Conservation (phyloP, 768 basidiomycete species). For the Nidularia sp. region DNA sequence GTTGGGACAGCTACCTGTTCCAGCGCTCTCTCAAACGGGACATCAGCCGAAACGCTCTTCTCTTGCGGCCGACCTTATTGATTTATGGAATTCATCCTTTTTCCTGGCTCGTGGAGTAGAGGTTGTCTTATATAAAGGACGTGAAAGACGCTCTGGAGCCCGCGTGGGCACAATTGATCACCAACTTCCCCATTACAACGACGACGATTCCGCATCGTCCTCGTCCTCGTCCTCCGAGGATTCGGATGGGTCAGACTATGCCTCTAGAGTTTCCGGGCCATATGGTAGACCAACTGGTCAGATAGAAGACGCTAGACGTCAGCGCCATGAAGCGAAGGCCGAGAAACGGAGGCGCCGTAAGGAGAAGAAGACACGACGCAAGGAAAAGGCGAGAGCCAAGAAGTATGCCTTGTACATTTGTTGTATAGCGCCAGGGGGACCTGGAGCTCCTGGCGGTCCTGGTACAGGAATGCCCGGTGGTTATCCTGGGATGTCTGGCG, state of each 20-base stretch:
- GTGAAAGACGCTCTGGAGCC: constrained; percentile 70
- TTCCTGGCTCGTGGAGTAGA: constrained; percentile 76
- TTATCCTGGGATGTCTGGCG: constrained; percentile 14
- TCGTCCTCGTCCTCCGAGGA: constrained; percentile 34
- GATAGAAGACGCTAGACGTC: constrained; percentile 41
- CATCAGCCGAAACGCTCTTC: constrained; percentile 52
- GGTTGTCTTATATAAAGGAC: constrained; percentile 75
- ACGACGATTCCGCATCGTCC: constrained; percentile 34
- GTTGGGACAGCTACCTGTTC: constrained; percentile 71
- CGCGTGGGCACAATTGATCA: constrained; percentile 51
- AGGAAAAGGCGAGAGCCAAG: constrained; percentile 56
- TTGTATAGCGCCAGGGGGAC: constrained; percentile 31
- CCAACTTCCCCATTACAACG: constrained; percentile 44
- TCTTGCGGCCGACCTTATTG: constrained; percentile 66
- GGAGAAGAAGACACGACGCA: constrained; percentile 61
- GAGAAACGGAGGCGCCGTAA: constrained; percentile 60
- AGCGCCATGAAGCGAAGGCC: constrained; percentile 49
- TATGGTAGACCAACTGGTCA: constrained; percentile 39
- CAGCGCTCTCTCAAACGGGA: constrained; percentile 41
- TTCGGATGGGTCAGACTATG: constrained; percentile 36
- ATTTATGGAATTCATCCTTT: constrained; percentile 78
- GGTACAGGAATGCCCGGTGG: constrained; percentile 11
- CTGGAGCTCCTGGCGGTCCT: constrained; percentile 12
- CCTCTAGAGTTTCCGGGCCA: constrained; percentile 4
- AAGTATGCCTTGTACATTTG: constrained; percentile 62